Conservation (phyloP, 495 filamentous ascomycete species). For the Podospora pseudoanserina region DNA sequence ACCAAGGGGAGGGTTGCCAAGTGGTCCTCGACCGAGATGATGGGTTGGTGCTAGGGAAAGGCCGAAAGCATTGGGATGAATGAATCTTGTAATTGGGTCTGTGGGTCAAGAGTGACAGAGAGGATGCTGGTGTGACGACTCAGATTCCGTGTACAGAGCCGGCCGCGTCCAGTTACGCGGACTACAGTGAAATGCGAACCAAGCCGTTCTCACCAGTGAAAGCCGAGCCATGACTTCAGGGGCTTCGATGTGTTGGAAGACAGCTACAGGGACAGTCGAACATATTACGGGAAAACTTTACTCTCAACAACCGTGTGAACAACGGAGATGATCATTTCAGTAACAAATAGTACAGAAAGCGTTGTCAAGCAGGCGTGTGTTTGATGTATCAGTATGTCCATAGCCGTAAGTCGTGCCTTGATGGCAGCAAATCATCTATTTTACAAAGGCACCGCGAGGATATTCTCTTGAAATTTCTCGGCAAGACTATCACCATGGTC, state of each 20-base stretch:
- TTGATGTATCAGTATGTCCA: not conserved
- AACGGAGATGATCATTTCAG: not conserved
- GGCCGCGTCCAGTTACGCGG: not conserved
- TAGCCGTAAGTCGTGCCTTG: not conserved
- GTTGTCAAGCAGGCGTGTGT: not conserved
- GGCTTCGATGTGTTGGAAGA: not conserved
- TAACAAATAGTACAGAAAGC: not conserved
- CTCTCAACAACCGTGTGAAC: not conserved
- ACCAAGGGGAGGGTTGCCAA: conserved; percentile 45
- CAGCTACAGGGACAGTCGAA: not conserved
- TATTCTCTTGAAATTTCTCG: not conserved
- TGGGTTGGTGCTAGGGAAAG: not conserved
- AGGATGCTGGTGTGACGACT: not conserved
- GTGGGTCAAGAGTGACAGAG: not conserved
- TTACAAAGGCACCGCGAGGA: not conserved
- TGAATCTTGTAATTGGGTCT: not conserved
- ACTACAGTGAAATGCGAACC: not conserved
- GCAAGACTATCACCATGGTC: not conserved
- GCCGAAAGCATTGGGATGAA: not conserved
- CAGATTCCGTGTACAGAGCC: not conserved
- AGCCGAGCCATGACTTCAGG: not conserved
- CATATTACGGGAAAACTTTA: not conserved
- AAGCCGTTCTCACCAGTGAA: not conserved
- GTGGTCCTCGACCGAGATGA: conserved; percentile 43
- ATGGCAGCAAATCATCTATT: too few species aligned